Evolutionary conservation across 2,329 filamentous ascomycete species (phyloP), one percentile per base, ranked within the genome.

Genomic region (Pyricularia sp.): DNA sequence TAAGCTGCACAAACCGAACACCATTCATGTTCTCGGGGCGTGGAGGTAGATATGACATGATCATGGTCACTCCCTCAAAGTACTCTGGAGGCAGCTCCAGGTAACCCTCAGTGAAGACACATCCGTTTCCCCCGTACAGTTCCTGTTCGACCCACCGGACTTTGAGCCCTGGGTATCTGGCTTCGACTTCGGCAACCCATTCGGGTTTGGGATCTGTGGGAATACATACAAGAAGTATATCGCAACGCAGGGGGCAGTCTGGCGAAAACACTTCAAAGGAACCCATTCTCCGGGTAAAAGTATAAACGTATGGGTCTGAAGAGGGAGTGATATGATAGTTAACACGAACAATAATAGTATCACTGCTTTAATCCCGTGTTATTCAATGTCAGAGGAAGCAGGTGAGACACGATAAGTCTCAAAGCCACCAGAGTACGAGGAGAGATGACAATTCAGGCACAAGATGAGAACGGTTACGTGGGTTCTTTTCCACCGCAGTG

Each of bases 1-100:
- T 73, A 30, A 82, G 71, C 74, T 85, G 83, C n/a, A 84, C 78
- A 69, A 79, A 82, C 64, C 80, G 77, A 28, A 83, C 74, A 2
- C 77, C 74, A 10, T 74, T 72, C 42, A 82, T 73, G 63, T 75
- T 68, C 30, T 76, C 74, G 1, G 73, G 71, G 0, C 73, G 74
- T 1, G 79, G 78, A 4, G 79, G 75, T 31, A 73, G 70, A 68
- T 76, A 77, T 4, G 76, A 73, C 59, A 73, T 75, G 20, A 82
- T 69, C 58, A 83, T 71, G 0, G 81, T 83, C n/a, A 81, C 79
- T 26, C 78, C 79, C 0, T 79, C 76, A 76, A 76, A 82, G 0
- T 74, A 68, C 10, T 78, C 76, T 14, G 74, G 67, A 0, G 75
- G 68, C 20, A 81, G 69, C 23, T 65, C 61, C 42, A 65, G 36